These are phyloP conservation scores for Fusarium sp. DNA, from an alignment of 2,329 filamentous ascomycete genomes.

Conservation along the genomic window DNA sequence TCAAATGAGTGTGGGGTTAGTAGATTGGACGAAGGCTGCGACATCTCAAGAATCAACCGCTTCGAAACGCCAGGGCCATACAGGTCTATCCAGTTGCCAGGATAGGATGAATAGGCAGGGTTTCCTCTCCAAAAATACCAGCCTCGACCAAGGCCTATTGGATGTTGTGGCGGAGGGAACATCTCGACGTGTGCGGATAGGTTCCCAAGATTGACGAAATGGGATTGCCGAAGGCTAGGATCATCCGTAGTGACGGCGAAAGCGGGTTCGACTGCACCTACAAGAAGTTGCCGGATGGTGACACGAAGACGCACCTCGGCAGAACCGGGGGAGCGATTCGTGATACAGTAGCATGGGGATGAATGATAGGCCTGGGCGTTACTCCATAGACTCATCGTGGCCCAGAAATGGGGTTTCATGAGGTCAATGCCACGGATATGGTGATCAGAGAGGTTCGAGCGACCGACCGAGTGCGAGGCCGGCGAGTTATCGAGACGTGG, in stretches of 20 bases:
- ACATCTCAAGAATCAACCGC: constrained; percentile 44
- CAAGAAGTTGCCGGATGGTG: constrained; percentile 40
- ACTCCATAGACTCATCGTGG: constrained; percentile 23
- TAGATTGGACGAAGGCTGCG: constrained; percentile 44
- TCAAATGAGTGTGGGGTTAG: constrained; percentile 48
- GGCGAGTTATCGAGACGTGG: background rate
- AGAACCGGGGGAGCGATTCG: constrained; percentile 38
- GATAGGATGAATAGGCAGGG: constrained; percentile 37
- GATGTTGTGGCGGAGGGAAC: constrained; percentile 19
- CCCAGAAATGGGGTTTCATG: constrained; percentile 23
- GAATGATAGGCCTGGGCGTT: constrained; percentile 22
- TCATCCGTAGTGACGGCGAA: constrained; percentile 33
- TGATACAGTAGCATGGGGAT: constrained; percentile 29
- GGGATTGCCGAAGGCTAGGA: constrained; percentile 39
- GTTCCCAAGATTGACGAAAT: constrained; percentile 26
- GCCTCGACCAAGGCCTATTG: constrained; percentile 32
- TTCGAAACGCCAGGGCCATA: constrained; percentile 43
- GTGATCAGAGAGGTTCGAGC: constrained; percentile 14
- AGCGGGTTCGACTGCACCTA: constrained; percentile 34
- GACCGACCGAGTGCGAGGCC: background rate
- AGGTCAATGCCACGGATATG: constrained; percentile 14
- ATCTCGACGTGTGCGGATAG: constrained; percentile 21
- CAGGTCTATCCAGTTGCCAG: constrained; percentile 40
- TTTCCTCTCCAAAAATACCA: constrained; percentile 34
- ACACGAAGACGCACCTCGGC: constrained; percentile 44